Percentiles rank a stretch among this genome's conserved stretches.
Conservation (phyloP, 495 filamentous ascomycete species). For the Paragyromitra xinjiangensis region DNA sequence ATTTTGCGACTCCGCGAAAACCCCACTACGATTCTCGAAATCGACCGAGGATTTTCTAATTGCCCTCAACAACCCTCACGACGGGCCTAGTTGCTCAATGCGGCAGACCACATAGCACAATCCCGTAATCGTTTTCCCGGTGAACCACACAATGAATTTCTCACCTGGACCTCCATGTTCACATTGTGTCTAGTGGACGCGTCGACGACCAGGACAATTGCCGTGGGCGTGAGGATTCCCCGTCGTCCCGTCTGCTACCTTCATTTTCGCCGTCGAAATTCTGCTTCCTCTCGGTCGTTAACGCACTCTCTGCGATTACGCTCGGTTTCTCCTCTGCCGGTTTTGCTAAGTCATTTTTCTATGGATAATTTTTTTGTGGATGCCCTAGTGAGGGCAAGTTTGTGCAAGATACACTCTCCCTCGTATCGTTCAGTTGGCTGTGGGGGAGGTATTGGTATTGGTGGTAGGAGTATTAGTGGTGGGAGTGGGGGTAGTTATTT, state of each 20-base stretch:
- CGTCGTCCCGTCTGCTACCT: constrained; percentile 7
- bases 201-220: constrained; percentile 49
- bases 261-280: constrained; percentile 1
- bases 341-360: background rate
- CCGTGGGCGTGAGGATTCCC: constrained; percentile 31
- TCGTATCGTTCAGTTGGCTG: constrained; percentile 1
- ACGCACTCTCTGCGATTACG: background rate
- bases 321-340: background rate
- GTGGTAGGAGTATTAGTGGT: background rate
- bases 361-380: constrained; percentile 70
- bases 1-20: constrained; percentile 3
- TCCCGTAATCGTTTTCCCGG: constrained; percentile 16
- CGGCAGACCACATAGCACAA: constrained; percentile 15
- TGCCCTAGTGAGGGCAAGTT: constrained; percentile 70
- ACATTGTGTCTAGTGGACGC: constrained; percentile 52
- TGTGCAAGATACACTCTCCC: constrained; percentile 68
- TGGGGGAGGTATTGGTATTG: background rate
- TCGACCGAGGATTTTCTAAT: background rate
- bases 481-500: background rate
- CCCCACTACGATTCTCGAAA: constrained; percentile 11
- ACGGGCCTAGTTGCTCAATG: constrained; percentile 22
- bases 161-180: constrained; percentile 49
- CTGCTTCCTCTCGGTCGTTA: constrained; percentile 10
- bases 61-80: constrained; percentile 2
- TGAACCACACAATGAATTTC: constrained; percentile 47